Conservation (phyloP, 208 protist species). For the Histomonas meleagridis region DNA sequence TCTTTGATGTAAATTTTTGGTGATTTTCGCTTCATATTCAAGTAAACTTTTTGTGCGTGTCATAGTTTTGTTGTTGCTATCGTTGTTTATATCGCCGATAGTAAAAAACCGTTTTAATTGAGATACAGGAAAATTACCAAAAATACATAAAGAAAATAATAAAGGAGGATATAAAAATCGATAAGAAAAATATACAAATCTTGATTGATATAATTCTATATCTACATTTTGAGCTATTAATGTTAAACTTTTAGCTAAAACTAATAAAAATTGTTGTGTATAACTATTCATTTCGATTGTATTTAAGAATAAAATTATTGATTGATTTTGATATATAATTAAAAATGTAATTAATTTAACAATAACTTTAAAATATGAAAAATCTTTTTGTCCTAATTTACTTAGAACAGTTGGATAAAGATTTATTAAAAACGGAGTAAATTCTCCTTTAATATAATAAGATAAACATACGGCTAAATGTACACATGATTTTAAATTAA, state of each 20-base stretch:
- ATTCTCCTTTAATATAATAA: not conserved
- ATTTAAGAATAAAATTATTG: not conserved
- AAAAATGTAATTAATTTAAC: not conserved
- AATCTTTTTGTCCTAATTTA: not conserved
- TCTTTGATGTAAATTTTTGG: too few species aligned
- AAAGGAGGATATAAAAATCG: not conserved
- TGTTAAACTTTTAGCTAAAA: not conserved
- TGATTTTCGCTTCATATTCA: not conserved
- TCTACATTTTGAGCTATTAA: not conserved
- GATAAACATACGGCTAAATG: not conserved
- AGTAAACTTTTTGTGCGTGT: too few species aligned
- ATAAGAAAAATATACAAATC: not conserved
- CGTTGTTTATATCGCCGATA: not conserved
- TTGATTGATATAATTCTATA: not conserved
- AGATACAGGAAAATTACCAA: not conserved
- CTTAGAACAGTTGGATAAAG: not conserved
- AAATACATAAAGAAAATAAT: not conserved
- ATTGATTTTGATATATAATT: not conserved
- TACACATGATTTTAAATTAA: not conserved
- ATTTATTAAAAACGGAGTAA: not conserved
- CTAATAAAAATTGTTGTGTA: not conserved
- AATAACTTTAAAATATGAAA: not conserved
- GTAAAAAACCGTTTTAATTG: not conserved
- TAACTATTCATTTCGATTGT: not conserved
- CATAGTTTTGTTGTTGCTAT: too few species aligned